A percentile compares a stretch with the other conserved stretches of the same genome.
Evolutionary conservation across 352 stramenopile species (phyloP).

Genomic region (Achlya hypogyna): DNA sequence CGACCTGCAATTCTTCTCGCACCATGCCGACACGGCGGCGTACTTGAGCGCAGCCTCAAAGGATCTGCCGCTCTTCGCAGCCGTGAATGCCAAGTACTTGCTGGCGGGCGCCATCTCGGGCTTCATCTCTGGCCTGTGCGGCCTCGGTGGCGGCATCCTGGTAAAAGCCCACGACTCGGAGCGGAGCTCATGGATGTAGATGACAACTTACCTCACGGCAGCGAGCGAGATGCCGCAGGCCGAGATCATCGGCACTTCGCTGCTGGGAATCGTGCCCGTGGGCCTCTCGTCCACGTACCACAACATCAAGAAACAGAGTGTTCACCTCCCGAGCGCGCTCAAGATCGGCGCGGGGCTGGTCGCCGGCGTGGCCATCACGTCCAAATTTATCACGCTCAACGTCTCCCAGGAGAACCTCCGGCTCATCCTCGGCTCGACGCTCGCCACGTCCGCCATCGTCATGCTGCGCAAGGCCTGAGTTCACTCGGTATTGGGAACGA

Average conservation of each 20-base stretch:
- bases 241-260: slow-evolving; percentile 74
- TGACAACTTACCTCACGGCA: slow-evolving; percentile 77
- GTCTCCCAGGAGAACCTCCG: slow-evolving; percentile 67
- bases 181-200: slow-evolving; percentile 19
- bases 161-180: neutral
- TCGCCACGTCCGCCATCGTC: slow-evolving; percentile 55
- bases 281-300: slow-evolving; percentile 70
- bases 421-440: slow-evolving; percentile 57
- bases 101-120: slow-evolving; percentile 55
- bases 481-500: no score
- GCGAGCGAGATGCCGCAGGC: slow-evolving; percentile 80
- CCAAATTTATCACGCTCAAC: slow-evolving; percentile 74
- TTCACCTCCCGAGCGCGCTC: slow-evolving; percentile 61
- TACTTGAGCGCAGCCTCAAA: slow-evolving; percentile 39
- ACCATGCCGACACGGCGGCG: slow-evolving; percentile 14
- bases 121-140: slow-evolving; percentile 78
- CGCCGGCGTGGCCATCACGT: slow-evolving; percentile 59
- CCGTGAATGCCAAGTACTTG: slow-evolving; percentile 70
- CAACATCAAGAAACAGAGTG: slow-evolving; percentile 67
- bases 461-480: slow-evolving; percentile 59
- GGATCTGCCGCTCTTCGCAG: slow-evolving; percentile 37
- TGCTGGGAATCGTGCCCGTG: slow-evolving; percentile 73
- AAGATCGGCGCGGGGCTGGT: slow-evolving; percentile 59
- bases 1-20: slow-evolving; percentile 71
- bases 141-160: slow-evolving; percentile 71